Evolutionary conservation across 208 protist species (phyloP).

Genomic region (Blechomonas ayalai): DNA sequence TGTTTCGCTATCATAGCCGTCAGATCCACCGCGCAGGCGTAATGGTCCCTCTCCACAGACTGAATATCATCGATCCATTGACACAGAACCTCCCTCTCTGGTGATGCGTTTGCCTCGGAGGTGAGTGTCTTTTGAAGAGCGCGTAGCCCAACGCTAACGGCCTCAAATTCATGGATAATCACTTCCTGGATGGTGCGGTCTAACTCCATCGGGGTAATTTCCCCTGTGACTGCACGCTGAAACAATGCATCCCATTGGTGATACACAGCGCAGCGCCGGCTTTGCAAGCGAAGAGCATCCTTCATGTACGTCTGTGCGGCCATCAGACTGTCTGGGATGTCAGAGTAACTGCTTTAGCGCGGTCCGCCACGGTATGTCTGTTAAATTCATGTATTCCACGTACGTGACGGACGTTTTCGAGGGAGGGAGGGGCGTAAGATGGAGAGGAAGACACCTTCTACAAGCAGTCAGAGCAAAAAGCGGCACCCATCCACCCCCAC

Average conservation of each 20-base stretch:
- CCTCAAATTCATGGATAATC: constrained; percentile 49
- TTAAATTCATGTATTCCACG: no score
- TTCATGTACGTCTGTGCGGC: no score
- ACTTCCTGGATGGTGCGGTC: constrained; percentile 24
- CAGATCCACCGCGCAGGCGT: constrained; percentile 28
- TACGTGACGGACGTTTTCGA: no score
- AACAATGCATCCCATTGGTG: constrained; percentile 47
- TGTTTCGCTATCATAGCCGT: constrained; percentile 19
- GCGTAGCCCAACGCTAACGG: constrained; percentile 38
- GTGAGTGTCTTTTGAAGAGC: constrained; percentile 17
- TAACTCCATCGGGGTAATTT: constrained; percentile 27
- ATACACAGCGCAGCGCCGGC: constrained; percentile 55
- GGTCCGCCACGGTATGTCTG: no score
- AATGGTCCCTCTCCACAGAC: constrained; percentile 46
- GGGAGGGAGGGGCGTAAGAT: no score
- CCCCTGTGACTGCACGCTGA: constrained; percentile 31
- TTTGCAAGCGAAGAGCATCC: constrained; percentile 24
- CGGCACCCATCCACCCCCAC: no score
- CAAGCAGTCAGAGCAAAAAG: no score
- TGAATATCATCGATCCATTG: constrained; percentile 58
- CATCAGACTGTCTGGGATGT: no score
- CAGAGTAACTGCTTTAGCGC: no score
- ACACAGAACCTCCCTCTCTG: constrained; percentile 12
- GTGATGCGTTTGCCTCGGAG: not conserved
- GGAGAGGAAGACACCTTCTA: no score